phyloP scores from a whole-genome alignment of 2,329 filamentous ascomycete species.

The Aspergillus melleus region DNA sequence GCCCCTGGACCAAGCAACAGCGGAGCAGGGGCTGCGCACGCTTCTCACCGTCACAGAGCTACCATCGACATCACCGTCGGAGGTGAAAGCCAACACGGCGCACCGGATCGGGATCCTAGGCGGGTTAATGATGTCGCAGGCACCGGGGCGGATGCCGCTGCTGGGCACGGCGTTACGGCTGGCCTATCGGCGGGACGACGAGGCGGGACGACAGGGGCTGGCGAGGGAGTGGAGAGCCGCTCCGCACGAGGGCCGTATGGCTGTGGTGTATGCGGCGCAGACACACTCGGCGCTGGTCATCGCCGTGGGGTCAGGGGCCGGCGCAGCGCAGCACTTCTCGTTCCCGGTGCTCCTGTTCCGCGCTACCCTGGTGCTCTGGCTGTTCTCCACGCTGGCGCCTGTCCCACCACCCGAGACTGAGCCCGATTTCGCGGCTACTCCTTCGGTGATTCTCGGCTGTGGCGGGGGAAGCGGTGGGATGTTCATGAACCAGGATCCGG shows the following conservation, averaged over 20 bases:
- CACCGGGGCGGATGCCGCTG: background rate
- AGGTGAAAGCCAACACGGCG: background rate
- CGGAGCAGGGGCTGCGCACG: background rate
- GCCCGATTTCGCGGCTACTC: too few relatives aligned
- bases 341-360: background rate
- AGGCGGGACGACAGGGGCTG: too few relatives aligned
- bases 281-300: background rate
- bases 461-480: too few relatives aligned
- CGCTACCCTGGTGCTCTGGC: background rate
- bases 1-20: too few relatives aligned
- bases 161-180: background rate
- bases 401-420: background rate
- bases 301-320: background rate
- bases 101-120: background rate
- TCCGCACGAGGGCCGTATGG: too few relatives aligned
- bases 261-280: background rate
- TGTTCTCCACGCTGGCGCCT: slow-evolving; percentile 2
- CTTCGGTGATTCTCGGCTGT: too few relatives aligned
- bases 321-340: background rate
- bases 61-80: background rate
- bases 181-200: background rate
- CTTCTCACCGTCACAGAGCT: background rate
- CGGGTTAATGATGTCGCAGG: too few relatives aligned
- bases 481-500: background rate
- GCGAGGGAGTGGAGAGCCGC: too few relatives aligned